Percentiles rank a stretch among this genome's conserved stretches.
Evolutionary conservation across 176 grass and related monocot genomes (phyloP).

Genomic region (Alloteropsis semialata): DNA sequence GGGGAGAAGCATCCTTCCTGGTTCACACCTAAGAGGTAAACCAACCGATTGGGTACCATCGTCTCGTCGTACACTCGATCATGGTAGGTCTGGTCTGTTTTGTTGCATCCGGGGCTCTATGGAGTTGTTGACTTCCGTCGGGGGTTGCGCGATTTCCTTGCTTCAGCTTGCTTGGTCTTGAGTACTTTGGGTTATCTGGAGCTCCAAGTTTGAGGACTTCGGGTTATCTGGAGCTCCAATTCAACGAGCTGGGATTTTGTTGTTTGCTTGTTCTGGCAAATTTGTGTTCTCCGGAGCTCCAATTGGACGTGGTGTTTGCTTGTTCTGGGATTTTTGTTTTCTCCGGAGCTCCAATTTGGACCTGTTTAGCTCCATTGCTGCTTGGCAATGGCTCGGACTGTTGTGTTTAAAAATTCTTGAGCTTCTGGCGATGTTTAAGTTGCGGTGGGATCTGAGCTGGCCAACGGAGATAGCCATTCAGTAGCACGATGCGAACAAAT

Average conservation of each 20-base stretch:
- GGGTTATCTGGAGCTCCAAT: neutral
- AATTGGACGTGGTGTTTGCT: neutral
- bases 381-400: neutral
- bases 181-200: too few species aligned
- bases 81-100: neutral
- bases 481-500: neutral
- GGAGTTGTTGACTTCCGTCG: neutral
- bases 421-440: neutral
- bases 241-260: neutral
- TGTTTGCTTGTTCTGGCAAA: neutral
- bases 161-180: neutral
- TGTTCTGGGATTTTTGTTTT: neutral
- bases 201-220: neutral
- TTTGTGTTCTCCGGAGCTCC: conserved; percentile 11
- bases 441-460: neutral
- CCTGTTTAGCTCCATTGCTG: neutral
- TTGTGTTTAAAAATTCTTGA: neutral
- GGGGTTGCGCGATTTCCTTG: neutral
- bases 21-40: conserved; percentile 59
- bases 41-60: neutral
- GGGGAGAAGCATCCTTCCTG: conserved; percentile 47
- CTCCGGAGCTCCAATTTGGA: conserved; percentile 2
- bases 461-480: neutral
- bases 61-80: neutral
- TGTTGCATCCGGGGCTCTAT: neutral